Base-by-base conservation (phyloP, 2,329 filamentous ascomycete species). In the Didymella pinodella region DNA sequence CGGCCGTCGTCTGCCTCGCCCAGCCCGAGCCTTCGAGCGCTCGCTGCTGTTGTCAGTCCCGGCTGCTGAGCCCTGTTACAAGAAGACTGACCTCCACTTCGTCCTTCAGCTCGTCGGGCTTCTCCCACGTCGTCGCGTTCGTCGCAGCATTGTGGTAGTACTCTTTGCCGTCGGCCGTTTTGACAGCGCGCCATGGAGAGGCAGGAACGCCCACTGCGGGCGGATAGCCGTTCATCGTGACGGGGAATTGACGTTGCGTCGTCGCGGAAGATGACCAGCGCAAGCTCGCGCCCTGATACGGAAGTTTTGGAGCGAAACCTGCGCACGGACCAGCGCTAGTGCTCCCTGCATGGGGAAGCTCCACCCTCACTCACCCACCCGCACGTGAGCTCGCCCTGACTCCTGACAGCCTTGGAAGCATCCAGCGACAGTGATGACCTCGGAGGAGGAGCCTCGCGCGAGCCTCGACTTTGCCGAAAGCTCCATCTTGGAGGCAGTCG, bases 141-240 rank as follows among this genome's bases (percentile, higher is more conserved):
- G 93, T 97, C 61, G 87, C 80, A 12, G 88, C 81, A 76, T 99
- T 96, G 83, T 93, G 96, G 77, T 96, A 99, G 78, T 99, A 99
- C 46, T 88, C 84, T 67, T 91, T 88, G 65, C 93, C 94, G 72
- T 97, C 93, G 2, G 88, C 81, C 66, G 90, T 91, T 68, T 88
- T 89, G 67, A 91, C 89, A 77, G 95, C 91, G 77, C 91, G 88
- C 93, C 93, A 97, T 43, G 85, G 75, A 55, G 67, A 46, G 7
- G 48, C 54, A 7, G 62, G 55, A 44, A 82, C 78, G 48, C 48
- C 75, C 80, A 73, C 84, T 68, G 79, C 80, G 56, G 80, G 80
- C 59, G 81, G 79, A 66, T 80, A 80, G 60, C 84, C 85, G 75
- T 86, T 90, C 86, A 90, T 90, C 61, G 75, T 43, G 64, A 31